Base-by-base conservation (phyloP, 148 eudicot species). In the Diospyros kaki region DNA sequence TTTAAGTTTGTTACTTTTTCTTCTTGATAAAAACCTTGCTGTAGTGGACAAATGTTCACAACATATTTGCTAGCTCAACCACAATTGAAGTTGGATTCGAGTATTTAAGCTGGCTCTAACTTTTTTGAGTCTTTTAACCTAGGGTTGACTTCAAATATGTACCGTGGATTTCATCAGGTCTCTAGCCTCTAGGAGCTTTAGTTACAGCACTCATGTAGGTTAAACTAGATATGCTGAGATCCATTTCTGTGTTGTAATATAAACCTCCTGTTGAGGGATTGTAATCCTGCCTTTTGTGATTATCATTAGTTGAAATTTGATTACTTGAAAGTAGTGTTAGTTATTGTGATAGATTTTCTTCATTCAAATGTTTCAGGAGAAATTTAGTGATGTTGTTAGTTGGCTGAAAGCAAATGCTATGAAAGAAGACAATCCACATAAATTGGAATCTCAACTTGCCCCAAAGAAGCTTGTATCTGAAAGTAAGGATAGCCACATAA, bases 311-410 rank as follows among this genome's bases (percentile, higher is more conserved):
- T 28, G 28, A 28, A 28, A 28, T 28, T 28, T 28, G 28, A 28
- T 28, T 28, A 28, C 28, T 28, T 28, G 28, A 28, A 12, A 72
- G 58, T 64, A 6, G 71, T 54, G 65, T 38, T 40, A 54, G 60
- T 64, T 28, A 53, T 56, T 13, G 4, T 46, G 28, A 44, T 17
- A 15, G 46, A 14, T 17, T 62, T 4, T 8, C 53, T 38, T 11
- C 14, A 14, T 67, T 39, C n/a, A 9, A 48, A 53, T 53, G 76
- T 67, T 64, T 63, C 87, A 95, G 99, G 97, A 80, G 12, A 90
- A 89, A 66, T 95, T 89, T 77, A 82, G 86, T 76, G 99, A 92
- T 77, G 88, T 95, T 75, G 96, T 92, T 58, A 87, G 80, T 67
- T 92, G 99, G 99, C 85, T 95, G 42, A 88, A 85, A 83, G 82